phyloP scores from a whole-genome alignment of 768 basidiomycete genomes.

The Hydnum rufescens region DNA sequence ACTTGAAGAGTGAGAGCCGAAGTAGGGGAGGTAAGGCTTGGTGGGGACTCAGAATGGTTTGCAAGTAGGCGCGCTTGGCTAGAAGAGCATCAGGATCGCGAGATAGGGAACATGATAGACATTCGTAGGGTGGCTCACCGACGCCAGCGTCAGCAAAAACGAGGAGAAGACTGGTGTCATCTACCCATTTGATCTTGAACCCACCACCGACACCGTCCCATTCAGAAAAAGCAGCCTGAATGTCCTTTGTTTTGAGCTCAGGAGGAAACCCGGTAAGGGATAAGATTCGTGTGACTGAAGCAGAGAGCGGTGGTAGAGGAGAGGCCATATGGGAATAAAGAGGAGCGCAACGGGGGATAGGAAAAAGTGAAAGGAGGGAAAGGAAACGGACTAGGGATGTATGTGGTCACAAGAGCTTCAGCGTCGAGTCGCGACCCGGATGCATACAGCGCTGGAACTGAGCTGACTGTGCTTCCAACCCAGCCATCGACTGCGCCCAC shows the following conservation, averaged over 20 bases:
- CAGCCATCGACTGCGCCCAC: no score
- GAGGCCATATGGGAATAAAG: constrained; percentile 1
- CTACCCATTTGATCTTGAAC: constrained; percentile 98
- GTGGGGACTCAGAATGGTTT: constrained; percentile 69
- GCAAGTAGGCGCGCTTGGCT: constrained; percentile 94
- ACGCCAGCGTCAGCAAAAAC: constrained; percentile 81
- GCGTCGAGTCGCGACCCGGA: no score
- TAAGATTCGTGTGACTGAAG: constrained; percentile 90
- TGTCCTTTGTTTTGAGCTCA: constrained; percentile 94
- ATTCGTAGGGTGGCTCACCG: constrained; percentile 37
- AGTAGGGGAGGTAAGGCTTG: constrained; percentile 38
- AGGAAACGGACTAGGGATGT: no score
- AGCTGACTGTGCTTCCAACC: no score
- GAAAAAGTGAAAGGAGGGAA: no score
- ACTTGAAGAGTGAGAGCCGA: constrained; percentile 40
- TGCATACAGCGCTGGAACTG: no score
- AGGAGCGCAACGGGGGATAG: no score
- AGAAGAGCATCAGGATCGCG: constrained; percentile 7
- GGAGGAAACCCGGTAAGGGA: constrained; percentile 81
- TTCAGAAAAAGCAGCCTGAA: constrained; percentile 75
- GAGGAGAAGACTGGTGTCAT: constrained; percentile 87
- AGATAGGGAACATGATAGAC: neutral
- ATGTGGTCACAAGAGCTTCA: no score
- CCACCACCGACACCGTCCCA: constrained; percentile 77
- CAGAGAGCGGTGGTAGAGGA: constrained; percentile 33